phyloP scores from a whole-genome alignment of 345 rosid genomes.

The Noccaea caerulescens region DNA sequence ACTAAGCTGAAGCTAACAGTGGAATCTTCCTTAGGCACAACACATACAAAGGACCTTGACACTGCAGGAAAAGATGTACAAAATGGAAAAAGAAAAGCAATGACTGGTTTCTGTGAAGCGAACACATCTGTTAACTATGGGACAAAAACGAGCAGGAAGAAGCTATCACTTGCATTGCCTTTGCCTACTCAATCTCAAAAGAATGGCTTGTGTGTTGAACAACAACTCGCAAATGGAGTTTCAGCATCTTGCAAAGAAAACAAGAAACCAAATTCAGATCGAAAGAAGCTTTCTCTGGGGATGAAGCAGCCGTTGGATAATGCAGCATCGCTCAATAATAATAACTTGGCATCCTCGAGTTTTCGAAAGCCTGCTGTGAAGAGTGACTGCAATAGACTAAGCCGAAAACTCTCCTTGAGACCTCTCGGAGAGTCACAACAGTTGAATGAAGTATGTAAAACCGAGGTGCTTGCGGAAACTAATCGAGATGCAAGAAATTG shows the following conservation, averaged over 20 bases:
- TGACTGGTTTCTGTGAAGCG: conserved; percentile 17
- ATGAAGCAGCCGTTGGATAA: conserved; percentile 33
- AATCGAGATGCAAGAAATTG: conserved; percentile 17
- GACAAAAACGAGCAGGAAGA: conserved; percentile 39
- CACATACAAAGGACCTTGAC: conserved; percentile 27
- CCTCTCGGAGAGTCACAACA: conserved; percentile 44
- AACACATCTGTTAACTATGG: conserved; percentile 16
- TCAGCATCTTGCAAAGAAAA: conserved; percentile 6
- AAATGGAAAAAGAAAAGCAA: conserved; percentile 38
- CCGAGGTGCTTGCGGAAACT: conserved; percentile 14
- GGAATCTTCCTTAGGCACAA: conserved; percentile 42
- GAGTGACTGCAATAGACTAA: conserved; percentile 17
- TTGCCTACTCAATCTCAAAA: conserved; percentile 42
- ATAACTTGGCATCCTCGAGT: conserved; percentile 19
- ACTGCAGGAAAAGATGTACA: conserved; percentile 30
- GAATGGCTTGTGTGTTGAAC: conserved; percentile 33
- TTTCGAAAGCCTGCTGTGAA: conserved; percentile 32
- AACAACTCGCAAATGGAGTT: conserved; percentile 37
- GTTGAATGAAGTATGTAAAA: conserved; percentile 21
- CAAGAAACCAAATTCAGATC: conserved; percentile 36
- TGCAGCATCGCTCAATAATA: conserved; percentile 26
- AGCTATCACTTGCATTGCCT: conserved; percentile 47
- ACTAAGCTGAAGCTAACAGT: conserved; percentile 45
- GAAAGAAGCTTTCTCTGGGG: conserved; percentile 58
- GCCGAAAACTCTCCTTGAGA: conserved; percentile 43